Evolutionary conservation across 495 filamentous ascomycete species (phyloP).

Genomic region (Penicillium mononematosum): DNA sequence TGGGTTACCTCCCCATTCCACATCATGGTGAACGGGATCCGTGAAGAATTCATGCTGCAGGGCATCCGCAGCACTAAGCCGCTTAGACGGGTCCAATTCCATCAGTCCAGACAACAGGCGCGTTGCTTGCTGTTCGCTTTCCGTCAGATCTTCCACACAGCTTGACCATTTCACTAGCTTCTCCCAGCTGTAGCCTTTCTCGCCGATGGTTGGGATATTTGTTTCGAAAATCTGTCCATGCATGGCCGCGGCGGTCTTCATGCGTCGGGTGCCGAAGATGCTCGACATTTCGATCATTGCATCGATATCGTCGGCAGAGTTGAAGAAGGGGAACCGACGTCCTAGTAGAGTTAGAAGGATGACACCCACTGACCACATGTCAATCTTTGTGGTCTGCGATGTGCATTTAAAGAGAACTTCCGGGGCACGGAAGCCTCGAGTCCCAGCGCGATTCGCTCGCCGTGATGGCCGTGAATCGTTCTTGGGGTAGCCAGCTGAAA

Average conservation of each 20-base stretch:
- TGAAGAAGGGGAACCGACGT: slow-evolving; percentile 95
- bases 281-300: slow-evolving; percentile 96
- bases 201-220: slow-evolving; percentile 84
- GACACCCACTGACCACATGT: slow-evolving; percentile 95
- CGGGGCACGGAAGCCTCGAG: slow-evolving; percentile 90
- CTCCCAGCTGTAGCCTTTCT: slow-evolving; percentile 79
- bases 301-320: slow-evolving; percentile 93
- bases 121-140: slow-evolving; percentile 49
- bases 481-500: slow-evolving; percentile 73
- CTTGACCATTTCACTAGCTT: slow-evolving; percentile 93
- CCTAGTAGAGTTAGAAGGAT: slow-evolving; percentile 89
- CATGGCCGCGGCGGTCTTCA: slow-evolving; percentile 76
- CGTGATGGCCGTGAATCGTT: slow-evolving; percentile 83
- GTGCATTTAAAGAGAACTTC: slow-evolving; percentile 98
- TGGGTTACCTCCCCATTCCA: slow-evolving; percentile 47
- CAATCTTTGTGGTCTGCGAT: slow-evolving; percentile 90
- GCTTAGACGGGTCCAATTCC: slow-evolving; percentile 53
- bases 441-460: slow-evolving; percentile 93
- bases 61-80: slow-evolving; percentile 59
- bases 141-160: slow-evolving; percentile 48
- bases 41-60: slow-evolving; percentile 65
- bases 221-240: slow-evolving; percentile 89
- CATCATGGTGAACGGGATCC: slow-evolving; percentile 46
- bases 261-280: slow-evolving; percentile 81
- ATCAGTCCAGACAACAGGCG: slow-evolving; percentile 65